A percentile compares a stretch with the other conserved stretches of the same genome.
These are phyloP conservation scores for Dimargaris cristalligena DNA, from an alignment of 192 early-diverging fungal genomes.

Conservation along the genomic window DNA sequence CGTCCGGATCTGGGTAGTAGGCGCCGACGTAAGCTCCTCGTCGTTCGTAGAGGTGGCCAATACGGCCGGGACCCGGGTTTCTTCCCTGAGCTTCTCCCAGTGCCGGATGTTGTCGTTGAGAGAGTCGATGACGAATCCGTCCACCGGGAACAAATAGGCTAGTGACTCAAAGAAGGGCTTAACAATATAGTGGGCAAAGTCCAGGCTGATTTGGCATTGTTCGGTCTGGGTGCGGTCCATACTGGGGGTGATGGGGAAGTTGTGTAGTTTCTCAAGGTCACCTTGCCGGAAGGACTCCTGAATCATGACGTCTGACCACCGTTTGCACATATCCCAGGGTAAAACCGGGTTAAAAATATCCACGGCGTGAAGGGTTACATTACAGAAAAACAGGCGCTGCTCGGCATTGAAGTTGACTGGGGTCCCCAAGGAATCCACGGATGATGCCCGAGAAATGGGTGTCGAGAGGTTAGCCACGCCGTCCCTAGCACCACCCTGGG, in stretches of 20 bases:
- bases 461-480: neutral
- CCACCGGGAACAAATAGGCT: conserved; percentile 56
- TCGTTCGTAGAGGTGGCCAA: neutral
- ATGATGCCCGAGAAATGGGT: neutral
- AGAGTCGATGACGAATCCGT: conserved; percentile 35
- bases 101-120: conserved; percentile 34
- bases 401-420: conserved; percentile 18
- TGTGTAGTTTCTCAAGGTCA: conserved; percentile 56
- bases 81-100: conserved; percentile 32
- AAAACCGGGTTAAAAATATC: conserved; percentile 80
- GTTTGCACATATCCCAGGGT: conserved; percentile 69
- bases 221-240: conserved; percentile 64
- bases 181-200: conserved; percentile 75
- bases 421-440: conserved; percentile 9
- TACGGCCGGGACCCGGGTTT: conserved; percentile 7
- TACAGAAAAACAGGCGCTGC: conserved; percentile 42
- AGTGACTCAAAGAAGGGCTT: conserved; percentile 73
- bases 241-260: conserved; percentile 67
- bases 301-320: conserved; percentile 77
- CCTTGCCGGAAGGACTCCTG: conserved; percentile 79
- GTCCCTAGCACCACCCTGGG: neutral
- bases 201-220: conserved; percentile 58
- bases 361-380: conserved; percentile 69
- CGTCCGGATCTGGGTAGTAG: neutral
- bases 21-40: neutral